Evolutionary conservation across 768 basidiomycete genomes (phyloP).

Genomic region (Auriculariales sp.): DNA sequence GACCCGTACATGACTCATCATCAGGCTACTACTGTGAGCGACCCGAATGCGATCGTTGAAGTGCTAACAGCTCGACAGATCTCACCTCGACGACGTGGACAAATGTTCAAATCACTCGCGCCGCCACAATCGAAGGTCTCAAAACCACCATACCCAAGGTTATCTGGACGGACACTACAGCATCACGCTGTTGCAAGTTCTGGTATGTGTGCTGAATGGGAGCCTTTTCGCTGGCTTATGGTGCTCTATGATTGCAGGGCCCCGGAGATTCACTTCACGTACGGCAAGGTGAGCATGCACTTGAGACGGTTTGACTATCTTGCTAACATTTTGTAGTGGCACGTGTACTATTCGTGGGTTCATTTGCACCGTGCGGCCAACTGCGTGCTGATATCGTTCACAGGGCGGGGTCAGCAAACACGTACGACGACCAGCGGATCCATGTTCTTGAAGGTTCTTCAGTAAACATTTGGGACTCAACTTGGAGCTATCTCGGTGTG

Average conservation of each 20-base stretch:
- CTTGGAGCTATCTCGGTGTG: slow-evolving; percentile 4
- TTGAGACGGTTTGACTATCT: not conserved
- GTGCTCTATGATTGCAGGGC: too few species aligned
- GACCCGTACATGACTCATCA: slow-evolving; percentile 4
- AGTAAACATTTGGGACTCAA: slow-evolving; percentile 4
- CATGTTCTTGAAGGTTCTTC: slow-evolving; percentile 1
- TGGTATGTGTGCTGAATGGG: too few species aligned
- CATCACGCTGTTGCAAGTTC: slow-evolving; percentile 5
- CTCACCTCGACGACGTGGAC: slow-evolving; percentile 2
- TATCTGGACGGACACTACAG: slow-evolving; percentile 4
- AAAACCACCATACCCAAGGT: slow-evolving; percentile 5
- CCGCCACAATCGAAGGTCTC: not conserved
- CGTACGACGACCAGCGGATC: slow-evolving; percentile 1
- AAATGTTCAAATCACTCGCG: slow-evolving; percentile 1
- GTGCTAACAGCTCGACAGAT: not conserved
- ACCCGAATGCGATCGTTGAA: too few species aligned
- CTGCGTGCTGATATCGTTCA: slow-evolving; percentile 1
- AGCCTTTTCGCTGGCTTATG: too few species aligned
- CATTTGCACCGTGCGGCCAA: too few species aligned
- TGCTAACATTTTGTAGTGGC: not conserved
- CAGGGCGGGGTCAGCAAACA: not conserved
- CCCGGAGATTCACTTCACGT: slow-evolving; percentile 4
- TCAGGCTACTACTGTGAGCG: slow-evolving; percentile 3
- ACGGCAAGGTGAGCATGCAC: slow-evolving; percentile 4
- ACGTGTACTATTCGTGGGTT: too few species aligned